phyloP scores from a whole-genome alignment of 1,284 basidiomycete genomes.

The Apiotrichum gracile region DNA sequence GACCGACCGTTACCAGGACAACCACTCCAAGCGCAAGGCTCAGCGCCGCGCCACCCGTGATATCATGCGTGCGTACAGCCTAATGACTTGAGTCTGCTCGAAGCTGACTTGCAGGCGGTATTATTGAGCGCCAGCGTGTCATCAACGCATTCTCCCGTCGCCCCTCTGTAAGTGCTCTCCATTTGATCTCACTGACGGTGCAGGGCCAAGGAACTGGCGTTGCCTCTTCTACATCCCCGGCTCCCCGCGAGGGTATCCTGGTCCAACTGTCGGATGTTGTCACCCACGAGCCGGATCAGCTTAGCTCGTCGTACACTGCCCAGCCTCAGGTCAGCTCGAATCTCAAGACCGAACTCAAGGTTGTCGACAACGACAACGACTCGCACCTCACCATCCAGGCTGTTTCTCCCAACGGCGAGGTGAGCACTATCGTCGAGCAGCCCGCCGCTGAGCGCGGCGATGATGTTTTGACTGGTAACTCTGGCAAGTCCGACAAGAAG shows the following conservation, averaged over 20 bases:
- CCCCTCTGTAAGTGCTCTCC: conserved; percentile 28
- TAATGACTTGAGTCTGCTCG: background rate
- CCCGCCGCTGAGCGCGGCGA: background rate
- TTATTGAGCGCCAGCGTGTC: conserved; percentile 47
- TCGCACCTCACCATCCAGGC: background rate
- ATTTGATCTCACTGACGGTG: background rate
- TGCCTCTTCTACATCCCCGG: background rate
- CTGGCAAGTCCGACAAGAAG: background rate
- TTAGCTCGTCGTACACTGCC: background rate
- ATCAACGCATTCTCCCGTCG: conserved; percentile 37
- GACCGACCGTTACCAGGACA: conserved; percentile 80
- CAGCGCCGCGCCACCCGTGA: conserved; percentile 65
- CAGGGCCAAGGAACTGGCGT: background rate
- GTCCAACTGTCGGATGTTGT: conserved; percentile 2
- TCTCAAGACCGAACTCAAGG: background rate
- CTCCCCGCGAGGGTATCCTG: conserved; percentile 8
- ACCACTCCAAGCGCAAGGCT: conserved; percentile 66
- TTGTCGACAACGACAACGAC: background rate
- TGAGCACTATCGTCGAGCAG: background rate
- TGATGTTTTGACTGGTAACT: background rate
- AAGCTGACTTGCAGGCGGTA: conserved; percentile 34
- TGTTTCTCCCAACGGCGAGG: background rate
- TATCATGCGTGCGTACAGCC: conserved; percentile 58
- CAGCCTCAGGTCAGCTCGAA: background rate
- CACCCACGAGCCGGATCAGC: background rate